Base-by-base conservation (phyloP, 768 basidiomycete genomes). In the Psilocybe tampanensis region DNA sequence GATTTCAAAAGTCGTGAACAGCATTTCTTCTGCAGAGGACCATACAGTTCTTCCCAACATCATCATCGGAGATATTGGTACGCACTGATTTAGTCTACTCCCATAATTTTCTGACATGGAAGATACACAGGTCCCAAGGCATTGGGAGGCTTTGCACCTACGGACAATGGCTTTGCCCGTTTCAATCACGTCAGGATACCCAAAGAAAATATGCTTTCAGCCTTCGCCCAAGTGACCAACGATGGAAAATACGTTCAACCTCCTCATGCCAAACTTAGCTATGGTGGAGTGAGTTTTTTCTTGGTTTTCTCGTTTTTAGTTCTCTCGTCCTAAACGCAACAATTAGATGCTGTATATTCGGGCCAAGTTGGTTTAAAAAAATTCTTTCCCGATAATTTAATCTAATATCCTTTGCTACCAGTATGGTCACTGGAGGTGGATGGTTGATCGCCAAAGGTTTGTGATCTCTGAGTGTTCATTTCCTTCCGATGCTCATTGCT, bases 331-430 rank as follows among this genome's bases (percentile, higher is more conserved):
- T 18, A 8, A 32, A 36, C 15, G 2, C 18, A 42, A 15, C 3
- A 33, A 8, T 4, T 62, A 89, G 88, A 90, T 91, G 89, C 67
- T 90, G 47, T 87, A 86, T 65, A 88, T 89, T 49, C 84, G 89
- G 12, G 81, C 89, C 23, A 75, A 72, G 88, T 89, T 65, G 62
- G 80, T 58, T 19, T 36, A 8, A 17, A 4, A 9, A 32, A 3
- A 18, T 15, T 42, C 9, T 24, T 19, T 21, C 17, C 24, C 8
- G 43, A 42, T 13, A 7, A 12, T 51, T 32, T 19, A 11, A 11
- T 42, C 22, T 45, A 54, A 21, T 54, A 33, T 43, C 34, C 12
- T 24, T 26, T 17, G 26, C 15, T 48, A 32, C 47, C 50, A 90
- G 88, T 36, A 89, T 92, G 87, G 80, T 89, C 3, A 76, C 80